Percentiles rank a stretch among this genome's conserved stretches.
These are phyloP conservation scores for Dendryphion nanum DNA, from an alignment of 2,329 filamentous ascomycete genomes.

Conservation along the genomic window DNA sequence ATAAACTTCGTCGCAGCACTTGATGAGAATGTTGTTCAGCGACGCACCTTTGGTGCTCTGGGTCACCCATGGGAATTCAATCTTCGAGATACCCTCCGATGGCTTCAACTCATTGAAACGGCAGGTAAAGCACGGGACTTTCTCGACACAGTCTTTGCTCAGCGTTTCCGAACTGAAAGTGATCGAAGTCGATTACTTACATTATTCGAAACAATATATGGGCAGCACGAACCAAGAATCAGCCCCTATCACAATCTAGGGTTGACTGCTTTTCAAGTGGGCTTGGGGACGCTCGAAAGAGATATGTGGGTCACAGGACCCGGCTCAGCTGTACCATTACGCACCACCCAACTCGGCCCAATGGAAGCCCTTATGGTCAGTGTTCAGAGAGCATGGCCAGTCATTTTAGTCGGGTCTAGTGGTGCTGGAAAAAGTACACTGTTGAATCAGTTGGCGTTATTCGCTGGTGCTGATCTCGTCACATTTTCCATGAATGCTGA, in stretches of 20 bases:
- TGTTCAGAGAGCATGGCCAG: slow-evolving; percentile 81
- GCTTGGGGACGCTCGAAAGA: slow-evolving; percentile 68
- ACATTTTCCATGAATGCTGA: slow-evolving; percentile 91
- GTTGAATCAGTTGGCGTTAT: slow-evolving; percentile 75
- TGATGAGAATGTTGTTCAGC: slow-evolving; percentile 66
- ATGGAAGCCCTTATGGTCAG: slow-evolving; percentile 87
- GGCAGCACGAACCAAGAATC: slow-evolving; percentile 33
- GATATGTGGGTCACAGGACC: slow-evolving; percentile 43
- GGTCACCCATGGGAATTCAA: slow-evolving; percentile 95
- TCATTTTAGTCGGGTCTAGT: slow-evolving; percentile 81
- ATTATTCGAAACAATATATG: slow-evolving; percentile 68
- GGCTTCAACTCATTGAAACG: slow-evolving; percentile 71
- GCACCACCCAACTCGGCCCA: slow-evolving; percentile 60
- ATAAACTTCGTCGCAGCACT: slow-evolving; percentile 81
- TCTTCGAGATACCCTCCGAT: slow-evolving; percentile 82
- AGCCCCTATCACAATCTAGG: slow-evolving; percentile 69
- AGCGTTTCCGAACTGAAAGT: slow-evolving; percentile 73
- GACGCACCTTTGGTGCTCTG: slow-evolving; percentile 52
- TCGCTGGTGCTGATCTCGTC: slow-evolving; percentile 72
- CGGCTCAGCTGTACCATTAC: slow-evolving; percentile 16
- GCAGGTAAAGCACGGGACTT: slow-evolving; percentile 67
- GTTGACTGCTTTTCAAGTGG: slow-evolving; percentile 69
- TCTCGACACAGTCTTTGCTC: slow-evolving; percentile 76
- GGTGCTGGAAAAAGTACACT: slow-evolving; percentile 85
- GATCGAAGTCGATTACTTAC: slow-evolving; percentile 66